These are phyloP conservation scores for Auricularia sp. DNA, from an alignment of 768 basidiomycete genomes.

Conservation along the genomic window DNA sequence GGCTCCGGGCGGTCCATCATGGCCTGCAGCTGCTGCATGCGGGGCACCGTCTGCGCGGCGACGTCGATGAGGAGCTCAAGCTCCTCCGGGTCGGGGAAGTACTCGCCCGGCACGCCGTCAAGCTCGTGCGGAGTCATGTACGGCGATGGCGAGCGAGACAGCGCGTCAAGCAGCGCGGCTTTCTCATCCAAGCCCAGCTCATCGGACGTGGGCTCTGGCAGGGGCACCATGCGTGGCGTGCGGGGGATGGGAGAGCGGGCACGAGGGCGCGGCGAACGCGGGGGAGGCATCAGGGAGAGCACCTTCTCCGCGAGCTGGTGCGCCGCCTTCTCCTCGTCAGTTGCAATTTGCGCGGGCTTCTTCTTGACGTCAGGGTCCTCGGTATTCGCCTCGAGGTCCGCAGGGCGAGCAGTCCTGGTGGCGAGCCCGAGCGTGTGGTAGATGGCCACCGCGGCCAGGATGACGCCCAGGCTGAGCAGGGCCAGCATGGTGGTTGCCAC, in stretches of 20 bases:
- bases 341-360: background rate
- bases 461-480: background rate
- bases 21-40: background rate
- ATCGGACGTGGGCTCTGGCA: background rate
- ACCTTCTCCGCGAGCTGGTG: background rate
- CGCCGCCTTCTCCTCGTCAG: background rate
- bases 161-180: background rate
- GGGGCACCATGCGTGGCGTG: background rate
- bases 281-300: background rate
- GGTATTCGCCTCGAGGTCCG: background rate
- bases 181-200: background rate
- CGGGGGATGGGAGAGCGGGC: background rate
- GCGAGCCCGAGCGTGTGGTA: background rate
- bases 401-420: background rate
- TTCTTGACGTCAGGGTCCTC: background rate
- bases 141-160: background rate
- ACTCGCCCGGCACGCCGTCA: background rate
- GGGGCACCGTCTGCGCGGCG: background rate
- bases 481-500: background rate
- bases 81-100: background rate
- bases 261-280: background rate
- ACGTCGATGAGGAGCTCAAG: slow-evolving; percentile 1
- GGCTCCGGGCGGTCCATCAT: background rate
- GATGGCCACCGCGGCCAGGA: background rate
- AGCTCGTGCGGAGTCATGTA: background rate